phyloP scores from a whole-genome alignment of 2,329 filamentous ascomycete genomes.

The Chaetomium olivaceum region DNA sequence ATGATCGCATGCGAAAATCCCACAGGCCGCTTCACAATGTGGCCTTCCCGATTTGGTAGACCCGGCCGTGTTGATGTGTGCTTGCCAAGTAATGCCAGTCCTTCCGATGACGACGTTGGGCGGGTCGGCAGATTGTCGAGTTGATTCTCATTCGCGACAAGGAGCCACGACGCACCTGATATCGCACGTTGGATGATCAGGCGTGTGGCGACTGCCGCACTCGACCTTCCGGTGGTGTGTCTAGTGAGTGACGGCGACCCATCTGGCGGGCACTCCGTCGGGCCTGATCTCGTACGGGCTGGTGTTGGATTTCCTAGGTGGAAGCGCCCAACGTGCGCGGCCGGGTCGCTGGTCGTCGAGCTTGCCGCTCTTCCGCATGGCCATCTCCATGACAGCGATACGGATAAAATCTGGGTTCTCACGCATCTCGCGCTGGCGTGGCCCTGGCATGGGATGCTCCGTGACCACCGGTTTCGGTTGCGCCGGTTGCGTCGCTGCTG shows the following conservation, averaged over 20 bases:
- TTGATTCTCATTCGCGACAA: constrained; percentile 1
- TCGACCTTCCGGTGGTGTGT: background rate
- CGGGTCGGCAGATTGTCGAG: background rate
- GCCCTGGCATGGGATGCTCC: constrained; percentile 44
- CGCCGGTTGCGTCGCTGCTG: constrained; percentile 35
- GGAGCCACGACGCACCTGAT: too few relatives aligned
- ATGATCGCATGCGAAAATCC: background rate
- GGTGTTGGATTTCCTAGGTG: constrained; percentile 57
- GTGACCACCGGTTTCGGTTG: constrained; percentile 32
- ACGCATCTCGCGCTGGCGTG: constrained; percentile 66
- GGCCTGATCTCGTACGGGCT: constrained; percentile 58
- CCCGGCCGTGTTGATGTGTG: constrained; percentile 2
- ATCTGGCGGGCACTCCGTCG: constrained; percentile 61
- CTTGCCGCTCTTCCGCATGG: constrained; percentile 67
- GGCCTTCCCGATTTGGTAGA: constrained; percentile 15
- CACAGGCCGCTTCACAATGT: background rate
- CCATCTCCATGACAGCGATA: constrained; percentile 71
- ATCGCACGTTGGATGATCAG: background rate
- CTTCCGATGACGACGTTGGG: constrained; percentile 22
- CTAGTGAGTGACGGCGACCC: constrained; percentile 43
- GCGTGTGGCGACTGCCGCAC: background rate
- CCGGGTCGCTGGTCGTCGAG: constrained; percentile 66
- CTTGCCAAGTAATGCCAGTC: constrained; percentile 8
- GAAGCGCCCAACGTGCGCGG: constrained; percentile 67
- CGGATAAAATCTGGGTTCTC: constrained; percentile 72